A percentile compares a stretch with the other conserved stretches of the same genome.
phyloP scores from a whole-genome alignment of 2,329 filamentous ascomycete species.

The Colletotrichum salicis region DNA sequence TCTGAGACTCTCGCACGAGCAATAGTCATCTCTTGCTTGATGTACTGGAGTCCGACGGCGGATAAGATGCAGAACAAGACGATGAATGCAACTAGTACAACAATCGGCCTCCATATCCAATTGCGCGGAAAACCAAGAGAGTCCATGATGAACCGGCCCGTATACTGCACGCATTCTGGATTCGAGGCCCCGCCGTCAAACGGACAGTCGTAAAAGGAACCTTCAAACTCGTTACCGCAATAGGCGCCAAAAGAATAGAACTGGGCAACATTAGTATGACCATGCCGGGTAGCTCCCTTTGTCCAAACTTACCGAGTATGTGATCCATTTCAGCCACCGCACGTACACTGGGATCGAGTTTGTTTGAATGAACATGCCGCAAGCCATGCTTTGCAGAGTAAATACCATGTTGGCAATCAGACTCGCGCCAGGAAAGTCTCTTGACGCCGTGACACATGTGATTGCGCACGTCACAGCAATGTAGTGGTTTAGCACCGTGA shows the following conservation, averaged over 20 bases:
- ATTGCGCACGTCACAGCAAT: constrained; percentile 78
- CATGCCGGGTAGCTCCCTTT: constrained; percentile 39
- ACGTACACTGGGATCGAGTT: constrained; percentile 80
- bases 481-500: constrained; percentile 77
- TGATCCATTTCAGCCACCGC: constrained; percentile 79
- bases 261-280: constrained; percentile 46
- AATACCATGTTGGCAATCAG: constrained; percentile 78
- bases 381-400: constrained; percentile 79
- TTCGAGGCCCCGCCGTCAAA: constrained; percentile 68
- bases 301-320: constrained; percentile 62
- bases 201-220: constrained; percentile 79
- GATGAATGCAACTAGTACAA: constrained; percentile 70
- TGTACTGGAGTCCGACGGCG: constrained; percentile 69
- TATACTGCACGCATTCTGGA: constrained; percentile 75
- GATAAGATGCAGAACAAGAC: constrained; percentile 72
- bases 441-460: constrained; percentile 71
- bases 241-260: constrained; percentile 79
- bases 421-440: constrained; percentile 77
- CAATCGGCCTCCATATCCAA: constrained; percentile 75
- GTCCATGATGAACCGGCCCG: constrained; percentile 74
- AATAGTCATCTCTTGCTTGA: constrained; percentile 76
- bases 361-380: constrained; percentile 80
- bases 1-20: constrained; percentile 69
- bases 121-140: constrained; percentile 74
- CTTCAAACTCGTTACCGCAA: constrained; percentile 77